Base-by-base conservation (phyloP, 2,329 filamentous ascomycete species). In the Cercospora zeae-maydis region DNA sequence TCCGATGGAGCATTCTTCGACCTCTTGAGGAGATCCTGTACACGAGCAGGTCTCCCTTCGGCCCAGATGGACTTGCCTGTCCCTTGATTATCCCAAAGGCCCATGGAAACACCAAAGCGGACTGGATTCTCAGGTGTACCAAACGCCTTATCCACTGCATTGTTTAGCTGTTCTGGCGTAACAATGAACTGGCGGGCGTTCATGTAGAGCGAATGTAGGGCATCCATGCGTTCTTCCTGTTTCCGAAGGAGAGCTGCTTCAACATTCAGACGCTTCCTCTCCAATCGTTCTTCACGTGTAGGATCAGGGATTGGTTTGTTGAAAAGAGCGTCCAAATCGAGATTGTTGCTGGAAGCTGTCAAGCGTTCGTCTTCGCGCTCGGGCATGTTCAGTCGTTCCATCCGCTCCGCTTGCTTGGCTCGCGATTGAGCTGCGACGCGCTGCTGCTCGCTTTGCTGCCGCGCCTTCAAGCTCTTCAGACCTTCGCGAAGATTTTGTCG, bases 171-270 rank as follows among this genome's bases (percentile, higher is more conserved):
- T 56, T 83, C 79, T 75, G 96, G 92, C 24, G 84, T 88, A 16
- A 92, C 88, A 74, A 99, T 97, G 78, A 98, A 99, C 39, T 86
- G 81, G 27, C 89, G 85, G 4, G 95, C 92, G 70, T 92, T 90
- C 79, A 95, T 90, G 78, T 99, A 99, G 11, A 99, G 84, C 63
- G 91, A 87, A 77, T 96, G 91, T 31, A 99, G 79, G 14, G 88
- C 84, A 68, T 93, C 86, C 64, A 85, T 62, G 4, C 74, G 69
- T 33, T 72, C 66, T 19, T 66, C 68, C n/a, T 64, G 64, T 49
- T 69, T 70, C 13, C 63, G 47, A 6, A 64, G 63, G 13, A 67
- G 64, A 33, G 65, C 65, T 0, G 65, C 61, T 37, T 68, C 67
- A 4, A 69, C 42, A 52, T 73, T 71, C 24, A 63, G 62, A 21